phyloP scores from a whole-genome alignment of 768 basidiomycete genomes.

The Phlegmacium glaucopus region DNA sequence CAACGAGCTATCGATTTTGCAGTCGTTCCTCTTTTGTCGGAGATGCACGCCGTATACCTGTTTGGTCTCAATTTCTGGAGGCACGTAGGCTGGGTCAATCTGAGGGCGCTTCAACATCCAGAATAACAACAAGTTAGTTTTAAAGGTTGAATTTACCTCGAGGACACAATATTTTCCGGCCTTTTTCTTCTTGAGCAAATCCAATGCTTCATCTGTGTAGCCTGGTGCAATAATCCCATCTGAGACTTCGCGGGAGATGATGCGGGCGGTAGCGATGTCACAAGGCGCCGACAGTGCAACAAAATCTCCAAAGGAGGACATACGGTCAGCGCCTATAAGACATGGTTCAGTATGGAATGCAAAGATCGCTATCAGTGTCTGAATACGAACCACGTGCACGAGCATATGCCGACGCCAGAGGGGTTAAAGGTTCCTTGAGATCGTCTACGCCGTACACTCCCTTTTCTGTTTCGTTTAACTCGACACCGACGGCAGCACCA shows the following conservation, averaged over 20 bases:
- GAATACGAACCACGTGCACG: slow-evolving; percentile 76
- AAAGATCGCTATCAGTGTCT: background rate
- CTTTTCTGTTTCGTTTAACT: slow-evolving; percentile 80
- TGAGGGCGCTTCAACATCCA: slow-evolving; percentile 24
- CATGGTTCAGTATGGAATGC: background rate
- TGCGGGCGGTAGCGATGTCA: slow-evolving; percentile 91
- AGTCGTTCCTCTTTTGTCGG: slow-evolving; percentile 88
- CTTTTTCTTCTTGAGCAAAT: slow-evolving; percentile 93
- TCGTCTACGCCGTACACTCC: slow-evolving; percentile 97
- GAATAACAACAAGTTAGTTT: background rate
- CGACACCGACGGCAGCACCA: slow-evolving; percentile 89
- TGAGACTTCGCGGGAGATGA: slow-evolving; percentile 98
- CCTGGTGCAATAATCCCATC: slow-evolving; percentile 98
- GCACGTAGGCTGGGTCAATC: slow-evolving; percentile 87
- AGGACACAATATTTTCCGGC: slow-evolving; percentile 98
- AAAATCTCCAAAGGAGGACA: slow-evolving; percentile 99
- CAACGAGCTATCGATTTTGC: slow-evolving; percentile 74
- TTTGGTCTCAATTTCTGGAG: slow-evolving; percentile 81
- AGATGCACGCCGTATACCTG: slow-evolving; percentile 93
- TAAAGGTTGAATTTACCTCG: slow-evolving; percentile 51
- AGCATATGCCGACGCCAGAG: slow-evolving; percentile 91
- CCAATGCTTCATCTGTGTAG: slow-evolving; percentile 83
- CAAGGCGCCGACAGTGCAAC: slow-evolving; percentile 92
- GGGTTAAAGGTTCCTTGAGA: slow-evolving; percentile 83
- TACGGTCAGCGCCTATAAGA: slow-evolving; percentile 83